phyloP scores from a whole-genome alignment of 1,139 yeast genomes.

The Nakaseomyces bracarensis region DNA sequence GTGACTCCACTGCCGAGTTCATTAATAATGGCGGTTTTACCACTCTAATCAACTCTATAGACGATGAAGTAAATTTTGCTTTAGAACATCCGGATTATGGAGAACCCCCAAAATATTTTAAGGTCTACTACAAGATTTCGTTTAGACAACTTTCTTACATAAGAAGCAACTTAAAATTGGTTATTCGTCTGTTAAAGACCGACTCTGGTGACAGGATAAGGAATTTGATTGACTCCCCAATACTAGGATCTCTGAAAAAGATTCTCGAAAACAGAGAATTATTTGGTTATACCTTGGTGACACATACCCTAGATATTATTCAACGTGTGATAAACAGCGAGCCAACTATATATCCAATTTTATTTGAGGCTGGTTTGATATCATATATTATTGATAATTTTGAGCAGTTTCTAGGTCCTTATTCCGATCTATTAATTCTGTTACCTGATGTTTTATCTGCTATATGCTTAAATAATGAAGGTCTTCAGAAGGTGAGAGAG shows the following conservation, averaged over 20 bases:
- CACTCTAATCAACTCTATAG: slow-evolving; percentile 50
- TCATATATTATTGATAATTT: slow-evolving; percentile 56
- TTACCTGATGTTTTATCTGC: slow-evolving; percentile 80
- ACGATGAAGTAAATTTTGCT: slow-evolving; percentile 62
- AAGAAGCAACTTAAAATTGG: slow-evolving; percentile 49
- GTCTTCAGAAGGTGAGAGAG: slow-evolving; percentile 49
- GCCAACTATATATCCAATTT: slow-evolving; percentile 78
- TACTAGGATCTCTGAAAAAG: slow-evolving; percentile 52
- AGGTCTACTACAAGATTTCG: slow-evolving; percentile 51
- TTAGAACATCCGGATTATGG: slow-evolving; percentile 47
- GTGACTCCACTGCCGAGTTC: slow-evolving; percentile 48
- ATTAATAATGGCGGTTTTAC: slow-evolving; percentile 60
- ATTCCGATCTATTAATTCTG: slow-evolving; percentile 50
- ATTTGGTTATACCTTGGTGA: slow-evolving; percentile 65
- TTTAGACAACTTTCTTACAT: slow-evolving; percentile 59
- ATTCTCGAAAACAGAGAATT: slow-evolving; percentile 49
- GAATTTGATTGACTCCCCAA: slow-evolving; percentile 76
- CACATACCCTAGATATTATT: slow-evolving; percentile 58
- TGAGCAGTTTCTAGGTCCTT: slow-evolving; percentile 44
- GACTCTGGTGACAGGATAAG: slow-evolving; percentile 81
- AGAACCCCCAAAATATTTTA: slow-evolving; percentile 46
- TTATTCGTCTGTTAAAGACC: slow-evolving; percentile 54
- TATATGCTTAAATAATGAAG: slow-evolving; percentile 67
- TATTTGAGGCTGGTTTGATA: slow-evolving; percentile 70
- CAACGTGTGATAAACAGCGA: slow-evolving; percentile 78